These are phyloP conservation scores for Ustilago nuda DNA, from an alignment of 1,284 basidiomycete genomes.

Conservation along the genomic window DNA sequence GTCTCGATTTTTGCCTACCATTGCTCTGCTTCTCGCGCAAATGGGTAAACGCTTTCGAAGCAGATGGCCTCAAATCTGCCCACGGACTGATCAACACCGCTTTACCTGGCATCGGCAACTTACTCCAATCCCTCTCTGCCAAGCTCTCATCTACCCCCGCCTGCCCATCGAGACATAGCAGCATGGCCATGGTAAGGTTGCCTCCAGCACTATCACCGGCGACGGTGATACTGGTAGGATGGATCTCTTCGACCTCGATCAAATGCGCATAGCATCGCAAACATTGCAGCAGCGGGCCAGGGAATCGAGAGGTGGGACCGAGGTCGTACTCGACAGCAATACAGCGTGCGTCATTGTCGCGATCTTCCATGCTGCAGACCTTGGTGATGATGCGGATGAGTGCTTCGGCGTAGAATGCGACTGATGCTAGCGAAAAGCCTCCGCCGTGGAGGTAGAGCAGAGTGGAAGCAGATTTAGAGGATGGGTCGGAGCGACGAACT, in stretches of 20 bases:
- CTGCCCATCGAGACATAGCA: constrained; percentile 63
- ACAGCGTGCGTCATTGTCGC: constrained; percentile 54
- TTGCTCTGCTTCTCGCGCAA: constrained; percentile 36
- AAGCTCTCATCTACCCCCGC: constrained; percentile 32
- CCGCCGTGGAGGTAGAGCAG: constrained; percentile 67
- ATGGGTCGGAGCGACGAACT: constrained; percentile 35
- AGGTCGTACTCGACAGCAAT: constrained; percentile 68
- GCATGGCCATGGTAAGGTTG: constrained; percentile 62
- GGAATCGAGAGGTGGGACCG: constrained; percentile 60
- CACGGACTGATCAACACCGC: constrained; percentile 67
- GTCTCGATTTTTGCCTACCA: not conserved
- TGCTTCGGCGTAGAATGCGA: constrained; percentile 67
- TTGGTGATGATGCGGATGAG: constrained; percentile 65
- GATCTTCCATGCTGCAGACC: constrained; percentile 42
- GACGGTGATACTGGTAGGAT: constrained; percentile 58
- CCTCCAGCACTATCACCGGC: constrained; percentile 67
- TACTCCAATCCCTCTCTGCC: constrained; percentile 61
- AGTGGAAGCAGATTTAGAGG: constrained; percentile 49
- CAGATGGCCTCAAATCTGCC: constrained; percentile 62
- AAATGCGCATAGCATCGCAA: constrained; percentile 68
- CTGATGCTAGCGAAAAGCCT: constrained; percentile 67
- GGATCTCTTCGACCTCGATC: constrained; percentile 62
- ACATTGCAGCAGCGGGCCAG: constrained; percentile 62
- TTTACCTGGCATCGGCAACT: constrained; percentile 62
- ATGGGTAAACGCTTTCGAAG: constrained; percentile 50